Conservation (phyloP, 2,329 filamentous ascomycete species). For the Corinectria fuckeliana region DNA sequence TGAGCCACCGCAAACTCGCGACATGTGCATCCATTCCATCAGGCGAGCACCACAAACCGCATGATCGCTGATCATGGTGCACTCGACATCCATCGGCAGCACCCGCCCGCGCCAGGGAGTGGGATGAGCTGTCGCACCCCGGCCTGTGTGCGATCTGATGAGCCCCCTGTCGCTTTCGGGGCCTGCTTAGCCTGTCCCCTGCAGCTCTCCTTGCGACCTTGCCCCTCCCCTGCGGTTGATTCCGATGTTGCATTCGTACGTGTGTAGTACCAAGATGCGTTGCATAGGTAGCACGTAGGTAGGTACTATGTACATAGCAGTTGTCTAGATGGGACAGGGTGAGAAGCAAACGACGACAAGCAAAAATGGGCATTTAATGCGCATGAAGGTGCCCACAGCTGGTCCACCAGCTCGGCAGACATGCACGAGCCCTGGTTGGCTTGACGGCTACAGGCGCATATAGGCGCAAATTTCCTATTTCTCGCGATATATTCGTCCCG, state of each 20-base stretch:
- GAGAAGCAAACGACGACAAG: not conserved
- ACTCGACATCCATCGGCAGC: not conserved
- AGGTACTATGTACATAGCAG: too few relatives aligned
- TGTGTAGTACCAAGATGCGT: not conserved
- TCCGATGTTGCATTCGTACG: not conserved
- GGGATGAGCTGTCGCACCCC: not conserved
- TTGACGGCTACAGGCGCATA: slow-evolving; percentile 9
- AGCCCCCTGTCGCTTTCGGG: not conserved
- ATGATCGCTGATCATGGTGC: not conserved
- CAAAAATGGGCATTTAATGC: not conserved
- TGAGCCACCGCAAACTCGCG: not conserved
- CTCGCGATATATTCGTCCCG: not conserved
- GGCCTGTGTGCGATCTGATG: not conserved
- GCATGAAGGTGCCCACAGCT: not conserved
- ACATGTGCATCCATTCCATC: not conserved
- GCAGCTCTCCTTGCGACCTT: not conserved
- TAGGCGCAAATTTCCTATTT: slow-evolving; percentile 1
- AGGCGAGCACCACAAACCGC: slow-evolving; percentile 2
- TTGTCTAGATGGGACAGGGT: too few relatives aligned
- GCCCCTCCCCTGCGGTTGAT: not conserved
- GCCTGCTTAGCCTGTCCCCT: not conserved
- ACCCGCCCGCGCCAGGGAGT: not conserved
- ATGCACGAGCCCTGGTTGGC: not conserved
- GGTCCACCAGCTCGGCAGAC: slow-evolving; percentile 7
- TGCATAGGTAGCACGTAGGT: too few relatives aligned